Evolutionary conservation across 1,284 basidiomycete species (phyloP).

Genomic region (Albatrellus sp.): DNA sequence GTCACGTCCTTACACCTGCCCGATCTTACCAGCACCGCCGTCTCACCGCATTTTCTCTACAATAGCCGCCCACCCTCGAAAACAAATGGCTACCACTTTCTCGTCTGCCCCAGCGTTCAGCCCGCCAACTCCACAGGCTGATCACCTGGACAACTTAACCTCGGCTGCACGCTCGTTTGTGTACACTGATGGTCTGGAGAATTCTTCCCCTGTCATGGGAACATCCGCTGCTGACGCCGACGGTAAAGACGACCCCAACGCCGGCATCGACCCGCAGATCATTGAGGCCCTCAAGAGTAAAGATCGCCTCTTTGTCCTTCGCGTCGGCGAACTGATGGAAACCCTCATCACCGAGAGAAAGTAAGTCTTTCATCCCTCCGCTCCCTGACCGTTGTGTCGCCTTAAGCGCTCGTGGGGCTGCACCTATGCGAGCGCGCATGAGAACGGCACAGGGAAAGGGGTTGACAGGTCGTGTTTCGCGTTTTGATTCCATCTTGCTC

Average conservation of each 20-base stretch:
- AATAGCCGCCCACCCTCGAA: not conserved
- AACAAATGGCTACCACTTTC: not conserved
- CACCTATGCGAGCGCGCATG: no score
- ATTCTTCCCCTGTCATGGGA: slow-evolving; percentile 1
- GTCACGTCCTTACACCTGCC: no score
- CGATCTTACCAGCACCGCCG: slow-evolving; percentile 1
- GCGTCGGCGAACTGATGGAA: slow-evolving; percentile 74
- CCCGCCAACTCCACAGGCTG: not conserved
- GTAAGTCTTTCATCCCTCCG: slow-evolving; percentile 28
- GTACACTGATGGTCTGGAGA: not conserved
- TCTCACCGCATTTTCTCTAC: slow-evolving; percentile 7
- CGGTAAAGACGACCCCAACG: slow-evolving; percentile 8
- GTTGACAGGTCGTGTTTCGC: not conserved
- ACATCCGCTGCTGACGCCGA: slow-evolving; percentile 4
- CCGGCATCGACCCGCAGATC: slow-evolving; percentile 62
- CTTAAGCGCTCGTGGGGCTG: not conserved
- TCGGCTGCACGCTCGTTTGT: slow-evolving; percentile 2
- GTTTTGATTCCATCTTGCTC: not conserved
- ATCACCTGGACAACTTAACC: no score
- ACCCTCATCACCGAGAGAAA: slow-evolving; percentile 57
- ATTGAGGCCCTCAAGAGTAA: slow-evolving; percentile 76
- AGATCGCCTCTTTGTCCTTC: slow-evolving; percentile 73
- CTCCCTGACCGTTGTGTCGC: not conserved
- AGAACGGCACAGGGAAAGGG: not conserved
- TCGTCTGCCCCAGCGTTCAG: not conserved